Conservation (phyloP, 169 alveolate genomes). For the Eimeria zaria region DNA sequence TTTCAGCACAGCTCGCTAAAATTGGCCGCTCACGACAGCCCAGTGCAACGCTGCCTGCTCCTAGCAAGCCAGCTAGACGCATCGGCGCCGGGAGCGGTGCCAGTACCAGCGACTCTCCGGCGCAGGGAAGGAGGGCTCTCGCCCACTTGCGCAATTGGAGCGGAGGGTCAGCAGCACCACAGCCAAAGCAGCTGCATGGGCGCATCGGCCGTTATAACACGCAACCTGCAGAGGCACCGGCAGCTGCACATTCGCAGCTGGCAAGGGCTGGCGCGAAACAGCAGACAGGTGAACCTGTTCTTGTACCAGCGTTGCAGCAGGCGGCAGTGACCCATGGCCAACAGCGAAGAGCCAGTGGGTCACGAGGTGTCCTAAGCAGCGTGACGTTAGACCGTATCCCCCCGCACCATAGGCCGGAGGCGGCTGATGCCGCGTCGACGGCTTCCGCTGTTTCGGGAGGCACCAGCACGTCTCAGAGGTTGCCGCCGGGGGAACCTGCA, state of each 20-base stretch:
- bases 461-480: neutral
- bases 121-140: constrained; percentile 18
- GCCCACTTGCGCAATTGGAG: neutral
- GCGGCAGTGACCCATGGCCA: neutral
- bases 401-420: constrained; percentile 1
- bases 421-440: neutral
- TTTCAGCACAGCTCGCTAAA: neutral
- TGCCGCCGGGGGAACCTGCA: neutral
- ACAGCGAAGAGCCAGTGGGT: constrained; percentile 23
- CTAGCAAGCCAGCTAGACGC: constrained; percentile 22
- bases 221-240: constrained; percentile 4
- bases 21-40: constrained; percentile 19
- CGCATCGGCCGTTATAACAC: neutral
- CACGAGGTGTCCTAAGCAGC: neutral
- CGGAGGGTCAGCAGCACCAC: neutral
- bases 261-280: neutral
- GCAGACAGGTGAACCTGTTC: neutral
- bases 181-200: neutral
- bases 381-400: neutral
- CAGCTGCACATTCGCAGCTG: neutral
- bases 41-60: neutral
- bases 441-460: neutral
- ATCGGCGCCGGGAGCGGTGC: neutral
- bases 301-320: neutral
- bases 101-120: constrained; percentile 19